Evolutionary conservation across 257 asterid species (phyloP), one percentile per base, ranked within the genome.

Genomic region (Catharanthus roseus): DNA sequence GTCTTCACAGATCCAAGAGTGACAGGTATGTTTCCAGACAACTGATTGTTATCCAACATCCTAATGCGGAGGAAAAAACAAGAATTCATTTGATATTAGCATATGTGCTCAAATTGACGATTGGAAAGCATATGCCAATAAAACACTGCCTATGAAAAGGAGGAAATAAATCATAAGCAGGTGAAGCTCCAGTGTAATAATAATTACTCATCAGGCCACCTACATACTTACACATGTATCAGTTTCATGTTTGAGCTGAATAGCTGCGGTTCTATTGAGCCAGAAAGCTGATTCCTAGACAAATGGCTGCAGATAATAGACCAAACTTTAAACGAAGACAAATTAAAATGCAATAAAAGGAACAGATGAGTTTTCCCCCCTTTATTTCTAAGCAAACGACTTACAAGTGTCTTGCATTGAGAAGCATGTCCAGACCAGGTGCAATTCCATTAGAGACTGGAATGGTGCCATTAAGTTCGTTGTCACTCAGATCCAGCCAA

Each of bases 401-500:
- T 38, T 86, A 90, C 97, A 92, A 84, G 81, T 90, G 97, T 78
- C 77, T 81, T 56, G 97, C 91, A 54, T 33, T 66, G 61, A 68
- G 83, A 51, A 92, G 90, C 81, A 5, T 73, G 76, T 92, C 96
- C 76, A 90, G 81, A 80, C 98, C 98, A 68, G 88, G 79, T 61
- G 72, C 5, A 47, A 84, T 26, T 36, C 54, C 79, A 74, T 10
- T 80, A 6, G 96, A 88, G 81, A 92, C 81, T 65, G 98, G 98
- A 80, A 92, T 85, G 67, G 81, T 65, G 45, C 96, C 98, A 66
- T 44, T 84, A 47, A 92, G 89, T 67, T 70, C 63, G 77, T 92
- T 92, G 74, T 82, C 80, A 75, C 96, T 86, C 69, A 92, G 82
- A 76, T 92, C 97, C 70, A 92, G 83, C 98, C 98, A 92, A 19